These are phyloP conservation scores for Microdochium bolleyi DNA, from an alignment of 2,329 filamentous ascomycete species.

Conservation along the genomic window DNA sequence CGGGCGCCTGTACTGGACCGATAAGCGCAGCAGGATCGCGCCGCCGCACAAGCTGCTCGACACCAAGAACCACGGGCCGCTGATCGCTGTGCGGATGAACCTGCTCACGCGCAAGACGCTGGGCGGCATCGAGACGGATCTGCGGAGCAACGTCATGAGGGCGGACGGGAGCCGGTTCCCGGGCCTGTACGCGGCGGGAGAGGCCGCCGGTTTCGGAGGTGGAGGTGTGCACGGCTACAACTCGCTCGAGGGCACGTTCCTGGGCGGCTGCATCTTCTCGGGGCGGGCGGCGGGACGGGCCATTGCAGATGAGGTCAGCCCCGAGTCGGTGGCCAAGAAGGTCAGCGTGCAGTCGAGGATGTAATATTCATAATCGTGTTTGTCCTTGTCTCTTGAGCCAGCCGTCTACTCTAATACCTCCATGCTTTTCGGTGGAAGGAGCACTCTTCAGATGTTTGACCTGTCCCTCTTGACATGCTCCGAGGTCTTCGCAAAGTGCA, in stretches of 20 bases:
- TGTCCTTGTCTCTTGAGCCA: too few relatives aligned
- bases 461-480: constrained; percentile 13
- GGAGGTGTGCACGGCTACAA: constrained; percentile 56
- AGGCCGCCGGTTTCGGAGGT: constrained; percentile 53
- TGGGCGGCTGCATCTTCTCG: constrained; percentile 57
- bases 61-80: constrained; percentile 39
- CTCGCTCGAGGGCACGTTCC: constrained; percentile 53
- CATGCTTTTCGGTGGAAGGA: neutral
- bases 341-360: neutral
- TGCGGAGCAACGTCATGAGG: constrained; percentile 46
- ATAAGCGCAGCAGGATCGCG: constrained; percentile 41
- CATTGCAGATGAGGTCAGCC: constrained; percentile 37
- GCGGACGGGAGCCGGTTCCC: constrained; percentile 39
- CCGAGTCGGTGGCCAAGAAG: neutral
- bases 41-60: constrained; percentile 46
- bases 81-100: constrained; percentile 55
- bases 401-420: too few relatives aligned
- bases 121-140: constrained; percentile 51
- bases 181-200: constrained; percentile 51
- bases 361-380: too few relatives aligned
- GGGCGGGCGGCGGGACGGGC: constrained; percentile 47
- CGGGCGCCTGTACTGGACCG: constrained; percentile 46
- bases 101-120: constrained; percentile 54
- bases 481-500: constrained; percentile 36
- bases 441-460: too few relatives aligned